Evolutionary conservation across 768 basidiomycete species (phyloP).

Genomic region (Macrolepiota albuminosa): DNA sequence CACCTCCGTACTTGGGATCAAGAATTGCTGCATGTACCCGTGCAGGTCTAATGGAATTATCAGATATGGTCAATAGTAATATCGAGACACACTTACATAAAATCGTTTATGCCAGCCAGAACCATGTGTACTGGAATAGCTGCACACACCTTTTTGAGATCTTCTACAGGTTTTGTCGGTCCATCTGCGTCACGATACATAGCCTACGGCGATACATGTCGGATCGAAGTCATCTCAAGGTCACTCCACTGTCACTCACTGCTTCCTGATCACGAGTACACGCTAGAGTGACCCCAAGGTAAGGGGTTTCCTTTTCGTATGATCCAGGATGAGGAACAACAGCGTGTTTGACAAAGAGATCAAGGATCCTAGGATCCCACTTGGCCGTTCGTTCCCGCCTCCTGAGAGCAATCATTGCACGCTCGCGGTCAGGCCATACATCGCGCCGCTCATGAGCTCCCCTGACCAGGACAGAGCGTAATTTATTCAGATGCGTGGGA

Average conservation of each 20-base stretch:
- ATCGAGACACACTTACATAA: constrained; percentile 35
- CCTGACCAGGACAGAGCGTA: constrained; percentile 39
- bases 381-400: constrained; percentile 26
- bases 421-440: constrained; percentile 44
- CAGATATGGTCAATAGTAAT: neutral
- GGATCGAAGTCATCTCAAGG: neutral
- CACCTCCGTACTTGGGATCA: constrained; percentile 22
- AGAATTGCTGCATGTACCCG: constrained; percentile 26
- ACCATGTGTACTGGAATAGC: constrained; percentile 48
- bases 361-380: constrained; percentile 54
- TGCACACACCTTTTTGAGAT: constrained; percentile 35
- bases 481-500: constrained; percentile 31
- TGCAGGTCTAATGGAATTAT: constrained; percentile 19
- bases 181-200: constrained; percentile 64
- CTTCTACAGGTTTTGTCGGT: constrained; percentile 45
- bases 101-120: constrained; percentile 46
- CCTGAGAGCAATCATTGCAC: constrained; percentile 34
- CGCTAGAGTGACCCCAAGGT: constrained; percentile 39
- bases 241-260: constrained; percentile 28
- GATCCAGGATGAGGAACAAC: constrained; percentile 2
- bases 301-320: constrained; percentile 5
- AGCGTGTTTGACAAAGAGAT: constrained; percentile 47
- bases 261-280: constrained; percentile 62
- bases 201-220: constrained; percentile 28
- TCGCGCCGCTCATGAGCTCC: constrained; percentile 47